Evolutionary conservation across 2,329 filamentous ascomycete genomes (phyloP), one percentile per base, ranked within the genome.

Genomic region (Chaetomium globosum): DNA sequence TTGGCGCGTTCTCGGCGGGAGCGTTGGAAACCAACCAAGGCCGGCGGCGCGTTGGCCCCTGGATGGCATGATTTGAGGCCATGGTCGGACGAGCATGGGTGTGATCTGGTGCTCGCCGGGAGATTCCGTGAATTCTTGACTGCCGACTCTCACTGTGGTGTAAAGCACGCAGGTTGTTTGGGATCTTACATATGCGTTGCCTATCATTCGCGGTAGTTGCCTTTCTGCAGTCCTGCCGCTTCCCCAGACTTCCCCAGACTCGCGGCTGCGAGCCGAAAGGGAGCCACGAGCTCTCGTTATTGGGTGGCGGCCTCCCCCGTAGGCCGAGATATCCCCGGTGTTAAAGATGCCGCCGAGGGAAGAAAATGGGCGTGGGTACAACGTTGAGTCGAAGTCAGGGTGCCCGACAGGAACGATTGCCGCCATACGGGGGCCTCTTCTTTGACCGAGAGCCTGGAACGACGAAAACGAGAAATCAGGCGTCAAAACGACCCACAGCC

Each of bases 201-300:
- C 58, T 43, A 57, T 57, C 58, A 30, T 43, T 21, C 58, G 30
- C 58, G 57, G 57, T 51, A 60, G 52, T 65, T 57, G 21, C 8
- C 10, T 19, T n/a, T 39, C 28, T 19, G 26, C 33, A 30, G 21
- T 26, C 21, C 13, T 46, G 12, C 52, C 31, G 31, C 52, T 31
- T 58, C 62, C 62, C 61, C 48, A 54, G 51, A 54, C 49, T 64
- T 59, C 61, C 61, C 55, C 54, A 48, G 55, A 53, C 56, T 52
- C 28, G 60, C 43, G 21, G 39, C 43, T 49, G 46, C 19, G 31
- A 43, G 49, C 62, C 56, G 30, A 28, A 64, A 64, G n/a, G 36
- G 36, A 30, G 49, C 30, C 48, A 59, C n/a, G 19, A 6, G 12
- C 12, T 3, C 30, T 4, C 16, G 36, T 12, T 39, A 28, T 57